Conservation (phyloP, 768 basidiomycete species). For the Zangia roseola region DNA sequence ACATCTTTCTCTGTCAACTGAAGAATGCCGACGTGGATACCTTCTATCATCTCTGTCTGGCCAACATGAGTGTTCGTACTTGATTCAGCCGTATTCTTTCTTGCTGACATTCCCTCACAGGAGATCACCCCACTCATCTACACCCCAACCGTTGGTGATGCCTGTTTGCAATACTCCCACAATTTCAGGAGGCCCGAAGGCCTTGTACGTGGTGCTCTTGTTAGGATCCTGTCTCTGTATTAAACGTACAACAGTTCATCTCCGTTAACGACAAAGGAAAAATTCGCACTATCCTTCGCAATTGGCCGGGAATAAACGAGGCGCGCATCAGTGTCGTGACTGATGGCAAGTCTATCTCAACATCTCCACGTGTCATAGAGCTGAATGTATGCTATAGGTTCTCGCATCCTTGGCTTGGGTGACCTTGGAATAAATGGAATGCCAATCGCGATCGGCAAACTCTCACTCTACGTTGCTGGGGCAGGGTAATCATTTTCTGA, state of each 20-base stretch:
- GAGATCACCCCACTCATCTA: constrained; percentile 80
- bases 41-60: constrained; percentile 77
- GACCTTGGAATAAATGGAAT: constrained; percentile 83
- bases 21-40: constrained; percentile 68
- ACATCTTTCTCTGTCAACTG: constrained; percentile 78
- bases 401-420: constrained; percentile 86
- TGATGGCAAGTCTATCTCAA: constrained; percentile 54
- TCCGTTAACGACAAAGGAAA: constrained; percentile 83
- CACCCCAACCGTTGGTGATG: constrained; percentile 91
- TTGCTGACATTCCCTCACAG: constrained; percentile 21
- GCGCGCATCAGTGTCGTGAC: constrained; percentile 93
- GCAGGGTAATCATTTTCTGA: constrained; percentile 59
- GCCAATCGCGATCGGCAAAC: constrained; percentile 90
- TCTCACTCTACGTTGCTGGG: constrained; percentile 86
- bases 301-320: constrained; percentile 70
- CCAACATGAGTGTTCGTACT: constrained; percentile 48
- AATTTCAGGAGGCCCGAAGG: constrained; percentile 77
- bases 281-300: constrained; percentile 64
- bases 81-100: not conserved
- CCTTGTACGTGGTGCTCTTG: constrained; percentile 42
- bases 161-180: constrained; percentile 79
- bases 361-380: not conserved
- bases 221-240: not conserved
- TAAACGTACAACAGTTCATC: constrained; percentile 52
- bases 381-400: constrained; percentile 44